Evolutionary conservation across 2,329 filamentous ascomycete genomes (phyloP), one percentile per base, ranked within the genome.

Genomic region (Didymella sp.): DNA sequence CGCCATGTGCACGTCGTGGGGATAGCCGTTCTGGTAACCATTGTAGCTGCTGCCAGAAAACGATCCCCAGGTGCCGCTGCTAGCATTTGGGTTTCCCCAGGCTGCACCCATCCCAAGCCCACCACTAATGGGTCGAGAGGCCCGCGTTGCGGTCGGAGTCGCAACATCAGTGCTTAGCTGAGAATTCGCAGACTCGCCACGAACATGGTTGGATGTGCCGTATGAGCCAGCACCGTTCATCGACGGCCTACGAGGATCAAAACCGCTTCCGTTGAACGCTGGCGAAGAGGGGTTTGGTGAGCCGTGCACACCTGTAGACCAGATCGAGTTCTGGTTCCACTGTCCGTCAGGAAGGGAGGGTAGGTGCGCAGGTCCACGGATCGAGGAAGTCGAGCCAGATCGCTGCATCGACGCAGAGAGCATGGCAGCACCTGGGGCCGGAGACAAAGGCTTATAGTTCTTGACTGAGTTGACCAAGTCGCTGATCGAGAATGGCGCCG

Each of bases 151-250:
- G 9, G 40, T 63, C n/a, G 63, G 57, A 8, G 63, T 60, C 9
- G 57, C 54, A 27, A 43, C 59, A 7, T 73, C 71, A 11, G 63
- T 61, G 51, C 77, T 79, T 55, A 76, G 72, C 45, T 76, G 65
- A 38, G 78, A 80, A 62, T 72, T 76, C 15, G 70, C 69, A 51
- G 79, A 81, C 47, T 75, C 75, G n/a, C 75, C 75, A 38, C 79
- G 78, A 15, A 77, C 76, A 61, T 81, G 78, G 3, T 73, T 71
- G 35, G 74, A 67, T 21, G 74, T 65, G 24, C 66, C 61, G 42
- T 73, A 61, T 6, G 70, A 65, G 13, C 70, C 70, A 22, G 72
- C 59, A 13, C 72, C 73, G 35, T 57, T 69, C 41, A 72, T 63
- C 1, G 77, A 74, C 28, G 77, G 75, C 19, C 64, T 61, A 13